phyloP scores from a whole-genome alignment of 2,329 filamentous ascomycete genomes.

The Drechslerella stenobrocha region DNA sequence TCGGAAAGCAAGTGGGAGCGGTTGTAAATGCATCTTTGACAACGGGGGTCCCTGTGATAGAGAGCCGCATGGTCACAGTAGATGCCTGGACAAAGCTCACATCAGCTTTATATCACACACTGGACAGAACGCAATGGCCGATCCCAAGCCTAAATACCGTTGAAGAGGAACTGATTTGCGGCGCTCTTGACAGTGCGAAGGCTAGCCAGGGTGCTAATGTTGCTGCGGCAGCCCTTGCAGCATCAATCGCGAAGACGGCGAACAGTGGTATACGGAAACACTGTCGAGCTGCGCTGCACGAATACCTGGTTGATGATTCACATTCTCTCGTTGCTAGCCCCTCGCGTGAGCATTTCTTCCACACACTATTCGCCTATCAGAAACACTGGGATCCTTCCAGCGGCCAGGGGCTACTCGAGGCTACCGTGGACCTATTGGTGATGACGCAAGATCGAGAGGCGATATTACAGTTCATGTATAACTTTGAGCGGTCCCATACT shows the following conservation, averaged over 20 bases:
- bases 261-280: slow-evolving; percentile 36
- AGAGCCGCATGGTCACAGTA: slow-evolving; percentile 19
- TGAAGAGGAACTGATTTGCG: slow-evolving; percentile 24
- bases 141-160: slow-evolving; percentile 22
- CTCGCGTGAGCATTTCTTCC: slow-evolving; percentile 42
- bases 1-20: slow-evolving; percentile 27
- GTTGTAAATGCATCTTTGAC: slow-evolving; percentile 12
- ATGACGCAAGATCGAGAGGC: slow-evolving; percentile 34
- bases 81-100: slow-evolving; percentile 32
- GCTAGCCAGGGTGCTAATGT: slow-evolving; percentile 26
- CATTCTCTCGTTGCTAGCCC: slow-evolving; percentile 35
- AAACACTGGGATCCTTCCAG: slow-evolving; percentile 41
- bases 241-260: slow-evolving; percentile 35
- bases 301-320: slow-evolving; percentile 58
- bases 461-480: slow-evolving; percentile 47
- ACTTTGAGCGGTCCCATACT: slow-evolving; percentile 41
- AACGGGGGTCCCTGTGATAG: slow-evolving; percentile 9
- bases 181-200: slow-evolving; percentile 23
- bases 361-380: slow-evolving; percentile 41
- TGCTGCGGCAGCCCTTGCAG: slow-evolving; percentile 31
- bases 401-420: slow-evolving; percentile 32
- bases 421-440: slow-evolving; percentile 36
- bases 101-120: slow-evolving; percentile 29
- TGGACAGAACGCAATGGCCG: slow-evolving; percentile 44
- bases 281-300: slow-evolving; percentile 57